Evolutionary conservation across 371 early-diverging fungal species (phyloP).

Genomic region (Mortierella sp.): DNA sequence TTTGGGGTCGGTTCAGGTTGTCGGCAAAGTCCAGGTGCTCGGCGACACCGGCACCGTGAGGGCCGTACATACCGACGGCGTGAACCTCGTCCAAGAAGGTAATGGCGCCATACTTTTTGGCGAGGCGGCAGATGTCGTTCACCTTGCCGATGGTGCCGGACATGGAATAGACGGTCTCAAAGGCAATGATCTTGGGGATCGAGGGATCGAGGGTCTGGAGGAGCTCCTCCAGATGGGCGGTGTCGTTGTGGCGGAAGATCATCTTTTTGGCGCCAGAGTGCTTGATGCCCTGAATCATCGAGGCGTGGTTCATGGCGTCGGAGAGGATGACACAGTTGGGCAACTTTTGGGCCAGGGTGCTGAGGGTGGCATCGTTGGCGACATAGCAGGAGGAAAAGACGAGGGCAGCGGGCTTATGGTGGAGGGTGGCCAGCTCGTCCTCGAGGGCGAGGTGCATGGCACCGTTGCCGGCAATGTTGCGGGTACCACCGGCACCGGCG

Average conservation of each 20-base stretch:
- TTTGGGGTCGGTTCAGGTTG: constrained; percentile 65
- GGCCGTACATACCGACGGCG: constrained; percentile 99
- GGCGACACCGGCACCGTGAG: constrained; percentile 96
- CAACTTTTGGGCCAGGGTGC: constrained; percentile 92
- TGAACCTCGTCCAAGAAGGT: constrained; percentile 99
- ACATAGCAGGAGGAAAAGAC: constrained; percentile 99
- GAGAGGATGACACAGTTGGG: constrained; percentile 96
- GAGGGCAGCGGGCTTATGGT: constrained; percentile 93
- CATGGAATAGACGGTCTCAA: constrained; percentile 99
- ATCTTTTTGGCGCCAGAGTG: constrained; percentile 91
- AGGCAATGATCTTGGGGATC: constrained; percentile 96
- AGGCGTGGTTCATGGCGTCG: constrained; percentile 97
- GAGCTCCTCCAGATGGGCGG: constrained; percentile 89
- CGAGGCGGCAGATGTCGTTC: constrained; percentile 91
- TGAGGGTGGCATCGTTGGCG: constrained; percentile 97
- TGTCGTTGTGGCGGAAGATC: constrained; percentile 96
- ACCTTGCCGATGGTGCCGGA: constrained; percentile 98
- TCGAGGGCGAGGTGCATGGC: constrained; percentile 95
- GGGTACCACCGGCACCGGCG: constrained; percentile 99
- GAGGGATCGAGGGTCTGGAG: constrained; percentile 84
- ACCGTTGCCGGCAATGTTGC: constrained; percentile 99
- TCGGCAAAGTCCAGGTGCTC: constrained; percentile 90
- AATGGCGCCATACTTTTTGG: constrained; percentile 97
- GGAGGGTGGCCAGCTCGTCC: constrained; percentile 91
- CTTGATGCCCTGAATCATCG: constrained; percentile 99